Base-by-base conservation (phyloP, 2,329 filamentous ascomycete genomes). In the Lecanicillium sp. region DNA sequence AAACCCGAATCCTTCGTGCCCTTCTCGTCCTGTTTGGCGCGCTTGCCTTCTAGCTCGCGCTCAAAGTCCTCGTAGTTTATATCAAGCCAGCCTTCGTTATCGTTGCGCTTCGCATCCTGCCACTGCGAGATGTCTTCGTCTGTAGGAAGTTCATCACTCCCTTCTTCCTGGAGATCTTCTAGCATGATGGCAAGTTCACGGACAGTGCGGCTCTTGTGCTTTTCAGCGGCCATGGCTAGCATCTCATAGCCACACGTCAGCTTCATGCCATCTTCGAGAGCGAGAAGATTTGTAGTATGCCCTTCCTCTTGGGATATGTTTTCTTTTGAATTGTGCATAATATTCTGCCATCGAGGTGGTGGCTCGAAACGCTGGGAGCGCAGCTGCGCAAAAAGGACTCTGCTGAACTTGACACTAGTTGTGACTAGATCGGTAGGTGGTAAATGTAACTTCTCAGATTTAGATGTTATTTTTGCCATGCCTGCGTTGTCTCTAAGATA, bases 31-130 rank as follows among this genome's bases (percentile, higher is more conserved):
- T 67, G 67, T 44, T 30, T 39, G n/a, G 55, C 52, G 23, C 55
- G 55, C 39, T 68, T 71, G 0, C 77, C 75, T 24, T 77, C 72
- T 1, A 98, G 69, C 62, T 96, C 90, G 23, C 77, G 75, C 58
- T 96, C 90, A 48, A 98, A 89, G 53, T 96, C 90, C 15, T 85
- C 78, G 56, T 89, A 96, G 60, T 90, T 83, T 49, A 98, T 94
- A 57, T 97, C 84, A 54, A 98, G 73, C 93, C 93, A 98, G 19
- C 79, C 76, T 58, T 97, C 93, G 56, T 90, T 81, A 52, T 97
- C 91, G 42, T 91, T 79, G n/a, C 70, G 74, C 24, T 71, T 67
- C 3, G 61, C 60, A 24, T 74, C 66, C 29, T 75, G 71, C 91
- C 93, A 97, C 2, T 62, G 57, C 21, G 66, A 64, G 9, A 97